phyloP scores from a whole-genome alignment of 768 basidiomycete genomes.

The Udeniomyces megalosporus region DNA sequence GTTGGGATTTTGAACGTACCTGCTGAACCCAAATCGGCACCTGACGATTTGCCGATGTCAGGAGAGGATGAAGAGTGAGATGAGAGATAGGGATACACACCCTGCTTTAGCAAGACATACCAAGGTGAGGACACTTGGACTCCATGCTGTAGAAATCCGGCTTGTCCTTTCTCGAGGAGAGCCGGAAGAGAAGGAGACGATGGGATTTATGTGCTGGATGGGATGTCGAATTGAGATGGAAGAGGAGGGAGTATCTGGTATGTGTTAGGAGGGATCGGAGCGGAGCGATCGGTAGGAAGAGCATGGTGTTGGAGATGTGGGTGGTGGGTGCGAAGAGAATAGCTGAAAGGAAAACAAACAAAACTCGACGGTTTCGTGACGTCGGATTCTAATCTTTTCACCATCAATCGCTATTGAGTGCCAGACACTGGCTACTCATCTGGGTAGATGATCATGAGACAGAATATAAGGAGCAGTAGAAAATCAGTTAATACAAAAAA shows the following conservation, averaged over 20 bases:
- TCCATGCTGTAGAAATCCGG: conserved; percentile 60
- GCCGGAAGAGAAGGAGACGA: conserved; percentile 48
- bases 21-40: no score
- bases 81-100: background rate
- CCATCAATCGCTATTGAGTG: no score
- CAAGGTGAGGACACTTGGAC: conserved; percentile 60
- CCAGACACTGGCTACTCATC: no score
- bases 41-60: background rate
- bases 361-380: no score
- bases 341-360: no score
- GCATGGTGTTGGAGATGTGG: background rate
- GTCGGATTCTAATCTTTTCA: no score
- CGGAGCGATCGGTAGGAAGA: conserved; percentile 15
- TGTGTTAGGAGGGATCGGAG: conserved; percentile 32
- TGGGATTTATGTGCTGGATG: conserved; percentile 45
- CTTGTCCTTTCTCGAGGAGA: conserved; percentile 28
- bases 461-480: no score
- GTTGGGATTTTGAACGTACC: no score
- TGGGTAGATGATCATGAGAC: no score
- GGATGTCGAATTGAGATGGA: conserved; percentile 39
- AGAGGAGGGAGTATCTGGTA: conserved; percentile 35
- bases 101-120: conserved; percentile 21
- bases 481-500: no score
- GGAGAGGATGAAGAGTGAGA: background rate
- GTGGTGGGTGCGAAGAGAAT: background rate